Conservation (phyloP, 352 stramenopile species). For the Aphanomyces cochlioides region DNA sequence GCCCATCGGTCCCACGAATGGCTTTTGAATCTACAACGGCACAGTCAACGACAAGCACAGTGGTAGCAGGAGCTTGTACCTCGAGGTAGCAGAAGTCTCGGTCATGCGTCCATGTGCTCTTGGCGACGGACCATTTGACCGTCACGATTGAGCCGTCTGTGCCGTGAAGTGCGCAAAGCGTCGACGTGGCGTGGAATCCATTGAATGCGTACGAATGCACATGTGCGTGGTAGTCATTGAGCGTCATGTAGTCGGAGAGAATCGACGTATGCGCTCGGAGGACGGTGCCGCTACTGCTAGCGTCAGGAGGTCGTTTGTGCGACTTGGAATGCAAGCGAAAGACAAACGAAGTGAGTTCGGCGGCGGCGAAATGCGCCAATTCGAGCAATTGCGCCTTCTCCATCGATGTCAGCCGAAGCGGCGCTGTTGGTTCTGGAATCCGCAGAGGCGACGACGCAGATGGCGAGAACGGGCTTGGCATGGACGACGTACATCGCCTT, state of each 20-base stretch:
- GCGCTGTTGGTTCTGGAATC: background rate
- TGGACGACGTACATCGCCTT: background rate
- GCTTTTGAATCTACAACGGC: slow-evolving; percentile 15
- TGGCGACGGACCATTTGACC: slow-evolving; percentile 8
- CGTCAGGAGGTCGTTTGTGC: background rate
- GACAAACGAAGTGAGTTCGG: background rate
- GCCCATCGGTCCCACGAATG: background rate
- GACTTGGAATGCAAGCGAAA: background rate
- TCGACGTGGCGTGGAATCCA: slow-evolving; percentile 10
- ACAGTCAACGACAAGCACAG: background rate
- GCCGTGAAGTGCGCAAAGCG: slow-evolving; percentile 18
- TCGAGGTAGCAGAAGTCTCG: slow-evolving; percentile 30
- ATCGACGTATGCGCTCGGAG: background rate
- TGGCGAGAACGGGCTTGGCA: slow-evolving; percentile 3
- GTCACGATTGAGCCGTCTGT: background rate
- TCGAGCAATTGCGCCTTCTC: slow-evolving; percentile 13
- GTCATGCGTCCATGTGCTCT: slow-evolving; percentile 11
- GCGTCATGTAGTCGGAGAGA: background rate
- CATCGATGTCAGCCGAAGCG: background rate
- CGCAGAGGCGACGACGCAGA: background rate
- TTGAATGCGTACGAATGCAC: slow-evolving; percentile 20
- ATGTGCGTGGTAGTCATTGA: slow-evolving; percentile 15
- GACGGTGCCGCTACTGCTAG: background rate
- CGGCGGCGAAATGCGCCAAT: background rate
- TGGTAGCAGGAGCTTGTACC: background rate